phyloP scores from a whole-genome alignment of 2,329 filamentous ascomycete species.

The Botrytis galanthina region DNA sequence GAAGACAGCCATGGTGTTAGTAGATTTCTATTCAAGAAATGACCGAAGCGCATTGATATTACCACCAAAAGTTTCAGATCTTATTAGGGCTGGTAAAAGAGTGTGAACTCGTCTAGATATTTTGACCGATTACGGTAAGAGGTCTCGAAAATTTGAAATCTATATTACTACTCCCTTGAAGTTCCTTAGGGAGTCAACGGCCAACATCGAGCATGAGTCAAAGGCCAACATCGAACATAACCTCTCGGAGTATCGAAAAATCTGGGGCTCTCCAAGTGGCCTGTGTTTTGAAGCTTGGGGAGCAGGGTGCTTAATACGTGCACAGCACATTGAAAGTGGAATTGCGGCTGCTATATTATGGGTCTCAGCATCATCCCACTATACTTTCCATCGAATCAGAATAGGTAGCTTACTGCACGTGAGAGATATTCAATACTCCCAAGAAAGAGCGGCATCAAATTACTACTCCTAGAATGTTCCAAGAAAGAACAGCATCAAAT shows the following conservation, averaged over 20 bases:
- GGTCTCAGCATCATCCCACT: slow-evolving; percentile 1
- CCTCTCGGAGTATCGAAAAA: neutral
- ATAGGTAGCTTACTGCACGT: neutral
- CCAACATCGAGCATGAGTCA: neutral
- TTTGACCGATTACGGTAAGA: neutral
- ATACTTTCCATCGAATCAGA: neutral
- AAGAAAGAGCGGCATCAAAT: neutral
- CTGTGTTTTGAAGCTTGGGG: neutral
- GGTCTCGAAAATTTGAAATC: neutral
- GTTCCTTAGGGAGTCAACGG: too few species aligned
- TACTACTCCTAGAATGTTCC: neutral
- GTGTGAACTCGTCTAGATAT: slow-evolving; percentile 39
- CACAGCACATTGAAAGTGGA: neutral
- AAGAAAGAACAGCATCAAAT: neutral
- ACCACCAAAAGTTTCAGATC: slow-evolving; percentile 84
- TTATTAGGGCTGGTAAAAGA: slow-evolving; percentile 61
- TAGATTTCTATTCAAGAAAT: slow-evolving; percentile 90
- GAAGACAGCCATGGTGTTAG: slow-evolving; percentile 79
- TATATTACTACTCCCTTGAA: neutral
- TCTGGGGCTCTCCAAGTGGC: neutral
- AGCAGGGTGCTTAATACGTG: slow-evolving; percentile 3
- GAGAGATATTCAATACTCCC: neutral
- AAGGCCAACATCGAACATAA: neutral
- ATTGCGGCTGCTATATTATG: slow-evolving; percentile 3
- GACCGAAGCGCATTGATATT: slow-evolving; percentile 81